phyloP scores from a whole-genome alignment of 2,329 filamentous ascomycete species.

The Aspergillus carbonarius region DNA sequence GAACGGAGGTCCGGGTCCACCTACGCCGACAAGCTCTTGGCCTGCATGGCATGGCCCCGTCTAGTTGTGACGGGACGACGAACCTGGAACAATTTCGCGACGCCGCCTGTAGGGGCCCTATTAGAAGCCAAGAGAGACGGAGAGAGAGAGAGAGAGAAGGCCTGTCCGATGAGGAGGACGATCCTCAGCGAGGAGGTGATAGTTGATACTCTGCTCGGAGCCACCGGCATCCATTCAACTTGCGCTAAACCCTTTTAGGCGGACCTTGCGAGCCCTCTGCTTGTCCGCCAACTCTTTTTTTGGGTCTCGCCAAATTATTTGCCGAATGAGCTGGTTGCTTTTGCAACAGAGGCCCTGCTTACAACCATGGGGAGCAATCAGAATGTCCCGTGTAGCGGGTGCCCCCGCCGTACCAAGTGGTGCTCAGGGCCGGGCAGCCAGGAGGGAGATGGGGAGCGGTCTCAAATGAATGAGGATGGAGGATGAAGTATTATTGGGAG shows the following conservation, averaged over 20 bases:
- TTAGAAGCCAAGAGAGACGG: too few species aligned
- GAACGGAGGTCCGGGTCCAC: too few species aligned
- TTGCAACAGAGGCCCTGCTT: background rate
- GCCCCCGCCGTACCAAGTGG: background rate
- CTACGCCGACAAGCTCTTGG: too few species aligned
- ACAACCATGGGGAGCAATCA: background rate
- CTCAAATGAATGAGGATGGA: background rate
- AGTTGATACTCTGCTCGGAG: background rate
- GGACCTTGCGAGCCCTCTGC: conserved; percentile 25
- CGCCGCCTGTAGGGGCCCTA: too few species aligned
- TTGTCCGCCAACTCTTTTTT: background rate
- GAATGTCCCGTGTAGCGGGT: background rate
- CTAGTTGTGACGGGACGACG: too few species aligned
- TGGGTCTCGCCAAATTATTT: background rate
- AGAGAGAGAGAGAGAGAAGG: too few species aligned
- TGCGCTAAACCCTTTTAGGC: conserved; percentile 28
- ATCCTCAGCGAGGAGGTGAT: background rate
- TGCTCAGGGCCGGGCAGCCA: background rate
- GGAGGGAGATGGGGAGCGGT: background rate
- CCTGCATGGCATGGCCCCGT: too few species aligned
- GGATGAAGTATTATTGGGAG: background rate
- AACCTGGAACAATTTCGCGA: too few species aligned
- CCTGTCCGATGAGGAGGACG: background rate
- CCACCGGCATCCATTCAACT: conserved; percentile 4
- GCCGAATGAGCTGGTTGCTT: conserved; percentile 5